Conservation (phyloP, 2,329 filamentous ascomycete genomes). For the Graphilbum fragrans region DNA sequence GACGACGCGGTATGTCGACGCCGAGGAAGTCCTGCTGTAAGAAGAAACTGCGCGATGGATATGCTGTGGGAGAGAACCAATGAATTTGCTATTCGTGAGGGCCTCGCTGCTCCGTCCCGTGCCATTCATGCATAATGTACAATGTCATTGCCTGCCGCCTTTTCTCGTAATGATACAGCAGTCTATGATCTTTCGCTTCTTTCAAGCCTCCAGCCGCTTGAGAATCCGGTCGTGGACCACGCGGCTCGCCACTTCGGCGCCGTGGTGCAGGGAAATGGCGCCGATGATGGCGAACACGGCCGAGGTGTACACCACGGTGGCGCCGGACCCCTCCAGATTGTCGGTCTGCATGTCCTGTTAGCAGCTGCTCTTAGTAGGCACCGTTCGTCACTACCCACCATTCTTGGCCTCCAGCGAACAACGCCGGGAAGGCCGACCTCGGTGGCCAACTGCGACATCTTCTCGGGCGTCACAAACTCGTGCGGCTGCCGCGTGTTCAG, state of each 20-base stretch:
- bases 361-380: not conserved
- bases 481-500: conserved; percentile 49
- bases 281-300: conserved; percentile 79
- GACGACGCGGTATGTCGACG: not conserved
- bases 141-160: not conserved
- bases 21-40: not conserved
- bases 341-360: conserved; percentile 31
- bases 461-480: conserved; percentile 49
- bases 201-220: conserved; percentile 18
- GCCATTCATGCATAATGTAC: not conserved
- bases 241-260: conserved; percentile 63
- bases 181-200: not conserved
- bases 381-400: conserved; percentile 52
- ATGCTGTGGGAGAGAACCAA: too few species aligned
- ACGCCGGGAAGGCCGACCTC: conserved; percentile 62
- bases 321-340: conserved; percentile 60
- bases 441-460: conserved; percentile 55
- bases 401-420: conserved; percentile 70
- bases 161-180: not conserved
- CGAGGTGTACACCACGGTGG: conserved; percentile 62
- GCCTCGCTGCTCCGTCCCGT: too few species aligned
- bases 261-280: conserved; percentile 78
- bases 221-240: conserved; percentile 69
- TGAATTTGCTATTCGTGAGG: too few species aligned
- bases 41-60: not conserved